These are phyloP conservation scores for Litchi chinensis DNA, from an alignment of 345 rosid species.

Conservation along the genomic window DNA sequence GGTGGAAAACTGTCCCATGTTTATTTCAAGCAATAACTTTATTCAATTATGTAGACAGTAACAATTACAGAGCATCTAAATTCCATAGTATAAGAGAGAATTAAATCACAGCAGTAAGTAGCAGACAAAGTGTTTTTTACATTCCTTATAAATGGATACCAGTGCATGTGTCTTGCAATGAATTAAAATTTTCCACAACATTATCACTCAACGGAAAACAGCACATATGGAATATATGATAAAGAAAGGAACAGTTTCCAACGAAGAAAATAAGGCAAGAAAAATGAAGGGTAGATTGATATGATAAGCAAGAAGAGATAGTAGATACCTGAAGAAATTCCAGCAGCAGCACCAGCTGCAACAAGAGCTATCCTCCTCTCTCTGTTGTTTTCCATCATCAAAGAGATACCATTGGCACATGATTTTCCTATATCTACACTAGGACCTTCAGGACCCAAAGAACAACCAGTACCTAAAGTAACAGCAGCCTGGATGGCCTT, in stretches of 20 bases:
- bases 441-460: slow-evolving; percentile 98
- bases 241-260: background rate
- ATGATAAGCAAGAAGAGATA: background rate
- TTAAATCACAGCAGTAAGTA: background rate
- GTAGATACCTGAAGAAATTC: slow-evolving; percentile 85
- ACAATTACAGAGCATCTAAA: background rate
- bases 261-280: background rate
- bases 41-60: background rate
- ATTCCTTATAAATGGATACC: background rate
- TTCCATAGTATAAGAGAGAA: background rate
- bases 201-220: background rate
- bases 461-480: slow-evolving; percentile 93
- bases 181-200: background rate
- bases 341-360: slow-evolving; percentile 98
- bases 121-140: background rate
- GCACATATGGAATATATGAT: background rate
- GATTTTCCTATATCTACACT: slow-evolving; percentile 98
- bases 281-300: background rate
- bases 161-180: background rate
- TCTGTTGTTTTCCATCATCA: slow-evolving; percentile 97
- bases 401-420: slow-evolving; percentile 85
- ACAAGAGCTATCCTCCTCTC: slow-evolving; percentile 93
- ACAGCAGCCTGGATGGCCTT: slow-evolving; percentile 97
- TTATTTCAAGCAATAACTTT: background rate
- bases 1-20: background rate